Percentiles rank a stretch among this genome's conserved stretches.
These are phyloP conservation scores for Populus deltoides DNA, from an alignment of 345 rosid species.

Conservation along the genomic window DNA sequence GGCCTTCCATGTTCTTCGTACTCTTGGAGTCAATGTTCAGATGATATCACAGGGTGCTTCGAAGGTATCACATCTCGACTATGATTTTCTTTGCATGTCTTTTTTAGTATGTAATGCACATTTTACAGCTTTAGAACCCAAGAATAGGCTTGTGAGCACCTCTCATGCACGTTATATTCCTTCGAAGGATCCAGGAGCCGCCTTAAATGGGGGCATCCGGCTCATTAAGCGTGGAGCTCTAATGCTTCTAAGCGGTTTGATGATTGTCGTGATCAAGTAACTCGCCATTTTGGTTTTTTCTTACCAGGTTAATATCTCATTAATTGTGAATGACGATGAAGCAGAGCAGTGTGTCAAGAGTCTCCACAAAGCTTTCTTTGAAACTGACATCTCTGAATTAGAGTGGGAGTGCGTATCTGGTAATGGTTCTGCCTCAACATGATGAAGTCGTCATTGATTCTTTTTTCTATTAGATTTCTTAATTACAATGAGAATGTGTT, in stretches of 20 bases:
- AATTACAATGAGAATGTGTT: background rate
- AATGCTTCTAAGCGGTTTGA: background rate
- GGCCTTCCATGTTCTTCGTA: conserved; percentile 82
- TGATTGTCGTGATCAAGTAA: background rate
- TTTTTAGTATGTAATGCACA: background rate
- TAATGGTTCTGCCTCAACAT: conserved; percentile 38
- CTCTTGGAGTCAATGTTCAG: conserved; percentile 89
- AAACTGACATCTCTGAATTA: conserved; percentile 49
- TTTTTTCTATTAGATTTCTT: background rate
- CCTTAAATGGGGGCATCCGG: background rate
- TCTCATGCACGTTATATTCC: background rate
- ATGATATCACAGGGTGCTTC: conserved; percentile 99
- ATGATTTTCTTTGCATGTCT: background rate
- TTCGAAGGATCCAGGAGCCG: background rate
- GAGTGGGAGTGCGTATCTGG: conserved; percentile 19
- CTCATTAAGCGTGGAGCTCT: background rate
- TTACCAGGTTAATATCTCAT: conserved; percentile 77
- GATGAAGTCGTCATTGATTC: conserved; percentile 4
- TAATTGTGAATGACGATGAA: conserved; percentile 79
- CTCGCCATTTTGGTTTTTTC: background rate
- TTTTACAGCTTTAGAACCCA: background rate
- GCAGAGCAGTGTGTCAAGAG: conserved; percentile 83
- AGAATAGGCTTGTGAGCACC: conserved; percentile 7
- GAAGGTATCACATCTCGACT: conserved; percentile 51
- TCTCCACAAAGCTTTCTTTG: conserved; percentile 75